These are phyloP conservation scores for Ostreobium quekettii DNA, from an alignment of 139 green algal species.

Conservation along the genomic window DNA sequence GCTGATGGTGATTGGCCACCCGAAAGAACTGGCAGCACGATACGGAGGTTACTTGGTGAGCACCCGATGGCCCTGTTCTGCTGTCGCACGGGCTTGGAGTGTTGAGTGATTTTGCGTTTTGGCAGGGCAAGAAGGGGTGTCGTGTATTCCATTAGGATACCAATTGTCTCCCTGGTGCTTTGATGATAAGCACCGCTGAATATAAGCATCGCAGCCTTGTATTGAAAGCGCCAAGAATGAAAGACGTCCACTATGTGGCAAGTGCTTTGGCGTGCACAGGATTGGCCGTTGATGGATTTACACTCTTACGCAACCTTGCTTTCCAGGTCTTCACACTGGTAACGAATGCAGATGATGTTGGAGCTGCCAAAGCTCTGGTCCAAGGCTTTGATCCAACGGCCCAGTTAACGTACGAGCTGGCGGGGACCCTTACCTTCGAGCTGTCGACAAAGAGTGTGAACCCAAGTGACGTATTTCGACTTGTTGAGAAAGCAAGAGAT, in stretches of 20 bases:
- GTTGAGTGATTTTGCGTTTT: no score
- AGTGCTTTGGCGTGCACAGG: no score
- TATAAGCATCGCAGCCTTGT: no score
- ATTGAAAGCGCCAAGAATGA: no score
- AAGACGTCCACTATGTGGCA: no score
- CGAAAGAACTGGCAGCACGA: conserved; percentile 38
- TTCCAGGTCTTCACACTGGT: conserved; percentile 53
- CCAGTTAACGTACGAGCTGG: conserved; percentile 56
- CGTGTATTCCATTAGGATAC: no score
- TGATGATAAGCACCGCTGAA: no score
- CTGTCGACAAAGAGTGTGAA: conserved; percentile 29
- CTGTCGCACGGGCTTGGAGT: no score
- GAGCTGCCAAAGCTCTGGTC: conserved; percentile 30
- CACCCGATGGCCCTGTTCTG: not conserved
- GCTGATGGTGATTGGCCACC: conserved; percentile 47
- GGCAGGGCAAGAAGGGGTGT: no score
- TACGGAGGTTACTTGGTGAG: conserved; percentile 42
- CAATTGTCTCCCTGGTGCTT: no score
- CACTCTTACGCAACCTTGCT: no score
- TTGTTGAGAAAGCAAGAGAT: not conserved
- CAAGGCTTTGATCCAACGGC: conserved; percentile 32
- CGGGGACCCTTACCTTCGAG: conserved; percentile 31
- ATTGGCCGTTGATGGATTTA: no score
- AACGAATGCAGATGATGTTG: not conserved
- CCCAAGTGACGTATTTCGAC: conserved; percentile 30